phyloP scores from a whole-genome alignment of 1,284 basidiomycete species.

The Heterobasidion parviporum region DNA sequence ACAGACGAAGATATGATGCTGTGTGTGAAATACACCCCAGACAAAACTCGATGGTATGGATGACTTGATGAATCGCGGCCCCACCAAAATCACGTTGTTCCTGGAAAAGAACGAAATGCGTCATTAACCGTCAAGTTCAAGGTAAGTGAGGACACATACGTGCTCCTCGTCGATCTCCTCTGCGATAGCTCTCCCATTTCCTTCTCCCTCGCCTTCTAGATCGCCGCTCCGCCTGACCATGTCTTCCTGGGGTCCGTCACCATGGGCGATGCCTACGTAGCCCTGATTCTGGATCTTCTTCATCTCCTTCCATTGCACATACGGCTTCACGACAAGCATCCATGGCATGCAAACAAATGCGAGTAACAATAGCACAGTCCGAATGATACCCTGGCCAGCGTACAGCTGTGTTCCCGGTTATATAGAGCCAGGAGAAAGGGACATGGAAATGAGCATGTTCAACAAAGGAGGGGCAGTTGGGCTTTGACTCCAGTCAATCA shows the following conservation, averaged over 20 bases:
- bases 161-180: slow-evolving; percentile 63
- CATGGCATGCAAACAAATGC: slow-evolving; percentile 92
- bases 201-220: slow-evolving; percentile 81
- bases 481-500: slow-evolving; percentile 80
- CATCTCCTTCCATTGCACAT: slow-evolving; percentile 88
- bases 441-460: slow-evolving; percentile 95
- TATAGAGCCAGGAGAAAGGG: slow-evolving; percentile 80
- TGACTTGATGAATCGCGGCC: slow-evolving; percentile 93
- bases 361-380: slow-evolving; percentile 73
- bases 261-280: slow-evolving; percentile 60
- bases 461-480: slow-evolving; percentile 75
- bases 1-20: slow-evolving; percentile 96
- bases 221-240: slow-evolving; percentile 39
- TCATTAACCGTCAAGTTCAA: not conserved
- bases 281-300: slow-evolving; percentile 79
- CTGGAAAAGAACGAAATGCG: slow-evolving; percentile 25
- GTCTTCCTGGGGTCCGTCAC: slow-evolving; percentile 17
- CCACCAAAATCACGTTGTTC: slow-evolving; percentile 88
- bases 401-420: slow-evolving; percentile 55
- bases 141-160: slow-evolving; percentile 30
- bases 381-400: slow-evolving; percentile 79
- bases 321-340: slow-evolving; percentile 94
- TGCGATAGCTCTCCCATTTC: slow-evolving; percentile 66
- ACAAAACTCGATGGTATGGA: slow-evolving; percentile 99
- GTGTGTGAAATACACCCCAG: slow-evolving; percentile 98